These are phyloP conservation scores for Rubia yunnanensis DNA, from an alignment of 257 asterid species.

Conservation along the genomic window DNA sequence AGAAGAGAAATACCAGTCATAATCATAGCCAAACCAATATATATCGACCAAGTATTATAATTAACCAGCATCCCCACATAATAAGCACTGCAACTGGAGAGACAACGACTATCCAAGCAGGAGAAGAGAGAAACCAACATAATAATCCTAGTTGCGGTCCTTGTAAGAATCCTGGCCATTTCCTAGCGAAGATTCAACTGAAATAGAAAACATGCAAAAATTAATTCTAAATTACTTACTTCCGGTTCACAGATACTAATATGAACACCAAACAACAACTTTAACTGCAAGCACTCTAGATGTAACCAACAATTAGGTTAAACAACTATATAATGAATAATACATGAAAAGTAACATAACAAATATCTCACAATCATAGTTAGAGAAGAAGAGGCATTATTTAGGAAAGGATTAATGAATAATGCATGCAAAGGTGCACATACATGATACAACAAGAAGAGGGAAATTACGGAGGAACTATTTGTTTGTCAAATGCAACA, in stretches of 20 bases:
- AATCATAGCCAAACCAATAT: slow-evolving; percentile 91
- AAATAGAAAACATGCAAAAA: slow-evolving; percentile 23
- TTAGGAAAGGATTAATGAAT: slow-evolving; percentile 3
- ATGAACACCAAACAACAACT: neutral
- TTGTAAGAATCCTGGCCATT: slow-evolving; percentile 79
- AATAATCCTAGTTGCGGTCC: slow-evolving; percentile 88
- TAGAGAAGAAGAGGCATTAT: slow-evolving; percentile 10
- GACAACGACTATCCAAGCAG: slow-evolving; percentile 78
- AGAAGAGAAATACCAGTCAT: slow-evolving; percentile 97
- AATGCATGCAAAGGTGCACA: neutral
- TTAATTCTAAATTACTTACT: slow-evolving; percentile 12
- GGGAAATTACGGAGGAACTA: neutral
- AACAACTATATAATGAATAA: too few relatives aligned
- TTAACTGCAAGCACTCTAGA: too few relatives aligned
- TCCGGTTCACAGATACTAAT: neutral
- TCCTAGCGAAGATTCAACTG: slow-evolving; percentile 99
- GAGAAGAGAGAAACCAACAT: slow-evolving; percentile 63
- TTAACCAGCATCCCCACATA: slow-evolving; percentile 94
- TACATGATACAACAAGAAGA: neutral
- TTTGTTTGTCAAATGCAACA: neutral
- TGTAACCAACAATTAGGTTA: too few relatives aligned
- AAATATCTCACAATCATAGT: slow-evolving; percentile 2
- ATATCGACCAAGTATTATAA: slow-evolving; percentile 83
- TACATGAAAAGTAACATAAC: too few relatives aligned
- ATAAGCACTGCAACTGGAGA: slow-evolving; percentile 79